phyloP scores from a whole-genome alignment of 495 filamentous ascomycete species.

The Amniculicola lignicola region DNA sequence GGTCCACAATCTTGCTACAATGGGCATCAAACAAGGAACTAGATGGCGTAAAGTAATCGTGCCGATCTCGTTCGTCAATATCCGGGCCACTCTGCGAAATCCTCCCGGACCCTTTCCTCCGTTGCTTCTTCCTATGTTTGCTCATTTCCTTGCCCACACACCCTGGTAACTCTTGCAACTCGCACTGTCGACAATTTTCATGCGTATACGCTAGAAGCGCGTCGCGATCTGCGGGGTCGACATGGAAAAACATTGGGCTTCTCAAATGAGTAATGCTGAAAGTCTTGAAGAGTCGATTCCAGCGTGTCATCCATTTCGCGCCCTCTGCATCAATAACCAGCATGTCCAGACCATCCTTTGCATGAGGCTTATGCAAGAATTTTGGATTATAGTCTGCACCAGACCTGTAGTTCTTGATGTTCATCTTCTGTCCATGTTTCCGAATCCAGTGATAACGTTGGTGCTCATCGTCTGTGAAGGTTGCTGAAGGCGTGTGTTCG shows the following conservation, averaged over 20 bases:
- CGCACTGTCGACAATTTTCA: slow-evolving; percentile 48
- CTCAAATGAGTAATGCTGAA: slow-evolving; percentile 59
- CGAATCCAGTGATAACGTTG: slow-evolving; percentile 63
- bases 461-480: slow-evolving; percentile 66
- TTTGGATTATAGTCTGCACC: slow-evolving; percentile 34
- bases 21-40: slow-evolving; percentile 56
- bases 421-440: slow-evolving; percentile 51
- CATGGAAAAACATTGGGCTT: slow-evolving; percentile 67
- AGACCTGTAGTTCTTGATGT: slow-evolving; percentile 38
- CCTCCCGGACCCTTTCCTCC: slow-evolving; percentile 16
- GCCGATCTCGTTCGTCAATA: slow-evolving; percentile 61
- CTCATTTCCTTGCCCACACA: slow-evolving; percentile 64
- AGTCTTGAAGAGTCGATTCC: slow-evolving; percentile 54
- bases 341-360: neutral
- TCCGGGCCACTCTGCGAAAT: slow-evolving; percentile 4
- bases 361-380: neutral
- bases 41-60: slow-evolving; percentile 62
- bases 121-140: slow-evolving; percentile 63
- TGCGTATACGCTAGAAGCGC: slow-evolving; percentile 59
- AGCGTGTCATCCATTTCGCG: slow-evolving; percentile 54
- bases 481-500: slow-evolving; percentile 59
- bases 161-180: slow-evolving; percentile 56
- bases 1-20: slow-evolving; percentile 51
- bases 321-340: slow-evolving; percentile 54
- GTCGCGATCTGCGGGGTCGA: slow-evolving; percentile 62